Conservation (phyloP, 768 basidiomycete species). For the Auricularia cornea region DNA sequence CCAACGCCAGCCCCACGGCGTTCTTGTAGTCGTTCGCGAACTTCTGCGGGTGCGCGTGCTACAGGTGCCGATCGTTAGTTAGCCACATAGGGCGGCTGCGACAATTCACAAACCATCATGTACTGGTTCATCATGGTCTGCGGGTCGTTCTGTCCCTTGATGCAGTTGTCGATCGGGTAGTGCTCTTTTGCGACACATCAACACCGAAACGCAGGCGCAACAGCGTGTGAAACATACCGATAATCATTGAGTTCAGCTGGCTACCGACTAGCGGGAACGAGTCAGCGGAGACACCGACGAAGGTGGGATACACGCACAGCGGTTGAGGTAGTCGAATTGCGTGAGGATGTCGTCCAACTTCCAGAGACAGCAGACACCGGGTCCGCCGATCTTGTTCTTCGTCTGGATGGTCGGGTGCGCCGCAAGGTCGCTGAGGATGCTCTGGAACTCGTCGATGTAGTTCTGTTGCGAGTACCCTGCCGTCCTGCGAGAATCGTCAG, state of each 20-base stretch:
- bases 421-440: constrained; percentile 22
- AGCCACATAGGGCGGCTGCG: background rate
- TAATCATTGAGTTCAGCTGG: background rate
- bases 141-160: constrained; percentile 2
- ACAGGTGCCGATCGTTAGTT: constrained; percentile 11
- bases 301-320: constrained; percentile 13
- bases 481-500: constrained; percentile 1
- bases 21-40: constrained; percentile 32
- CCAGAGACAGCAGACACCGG: constrained; percentile 43
- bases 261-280: background rate
- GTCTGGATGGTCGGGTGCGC: constrained; percentile 31
- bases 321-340: constrained; percentile 19
- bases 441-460: constrained; percentile 22
- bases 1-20: constrained; percentile 34
- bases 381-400: constrained; percentile 49
- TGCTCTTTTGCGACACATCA: background rate
- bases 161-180: constrained; percentile 4
- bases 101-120: background rate
- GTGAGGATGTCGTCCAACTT: constrained; percentile 21
- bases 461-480: constrained; percentile 18
- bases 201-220: background rate
- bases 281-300: constrained; percentile 1
- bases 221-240: background rate
- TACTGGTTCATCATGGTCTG: constrained; percentile 6
- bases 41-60: constrained; percentile 11